Evolutionary conservation across 345 rosid species (phyloP), one percentile per base, ranked within the genome.

Genomic region (Erodium maritimum): DNA sequence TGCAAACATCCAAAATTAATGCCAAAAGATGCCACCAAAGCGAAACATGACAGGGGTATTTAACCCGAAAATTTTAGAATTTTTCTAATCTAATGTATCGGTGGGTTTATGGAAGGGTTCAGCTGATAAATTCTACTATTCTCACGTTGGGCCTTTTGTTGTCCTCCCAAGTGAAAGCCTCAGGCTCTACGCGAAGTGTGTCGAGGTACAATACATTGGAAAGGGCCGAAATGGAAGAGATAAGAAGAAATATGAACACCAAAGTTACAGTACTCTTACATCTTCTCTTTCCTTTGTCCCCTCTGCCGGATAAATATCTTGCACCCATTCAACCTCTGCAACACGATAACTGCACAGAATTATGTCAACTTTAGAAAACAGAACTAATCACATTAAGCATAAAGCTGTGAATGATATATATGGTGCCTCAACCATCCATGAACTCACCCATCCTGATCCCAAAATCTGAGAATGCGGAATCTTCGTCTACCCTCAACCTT

Each of bases 401-500:
- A 24, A 56, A 58, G 64, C 22, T 21, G 23, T 34, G 11, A 23
- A 6, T 17, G 22, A 52, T 4, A 55, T 50, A 8, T 5, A 61
- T 19, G 37, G 29, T 54, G 23, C 19, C 52, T 14, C 55, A 58
- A 65, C 54, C 33, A 63, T 46, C 56, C 64, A 23, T 65, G 62
- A 58, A 67, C 99, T 78, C 70, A 89, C 99, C 96, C 99, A 75
- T 93, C 99, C 77, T 89, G 96, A 75, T 93, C 88, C 94, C 94
- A 80, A 60, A 86, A 80, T 67, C 68, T 78, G 69, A 82, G 70
- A 57, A 93, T 78, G 50, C 66, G 91, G 59, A 82, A 89, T 69
- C 99, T 86, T 42, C 94, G 82, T 52, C 83, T 83, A 67, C 96
- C 42, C 9, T 21, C 24, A 58, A 22, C 25, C 45, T 42, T 29